Evolutionary conservation across 1,284 basidiomycete genomes (phyloP).

Genomic region (Moesziomyces sp.): DNA sequence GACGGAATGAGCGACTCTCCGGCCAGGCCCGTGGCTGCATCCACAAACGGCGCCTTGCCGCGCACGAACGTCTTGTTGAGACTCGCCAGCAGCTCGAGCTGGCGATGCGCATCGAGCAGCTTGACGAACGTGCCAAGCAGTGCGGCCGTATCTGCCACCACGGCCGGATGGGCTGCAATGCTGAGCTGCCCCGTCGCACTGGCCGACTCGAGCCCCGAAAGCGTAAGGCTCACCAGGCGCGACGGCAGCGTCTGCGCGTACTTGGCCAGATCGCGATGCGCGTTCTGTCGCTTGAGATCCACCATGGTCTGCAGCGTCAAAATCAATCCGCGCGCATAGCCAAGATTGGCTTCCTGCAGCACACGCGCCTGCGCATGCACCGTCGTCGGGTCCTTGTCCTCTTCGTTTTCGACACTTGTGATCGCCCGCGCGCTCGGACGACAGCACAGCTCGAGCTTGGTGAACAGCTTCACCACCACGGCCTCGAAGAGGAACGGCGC

Average conservation of each 20-base stretch:
- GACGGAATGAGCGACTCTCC: constrained; percentile 9
- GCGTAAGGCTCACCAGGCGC: constrained; percentile 44
- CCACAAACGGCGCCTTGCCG: constrained; percentile 8
- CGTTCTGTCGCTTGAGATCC: constrained; percentile 49
- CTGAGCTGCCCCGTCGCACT: constrained; percentile 1
- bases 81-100: constrained; percentile 40
- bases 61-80: constrained; percentile 40
- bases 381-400: constrained; percentile 76
- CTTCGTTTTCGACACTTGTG: constrained; percentile 73
- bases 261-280: constrained; percentile 48
- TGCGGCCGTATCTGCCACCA: constrained; percentile 52
- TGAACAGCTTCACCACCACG: constrained; percentile 80
- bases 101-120: constrained; percentile 33
- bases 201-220: constrained; percentile 16
- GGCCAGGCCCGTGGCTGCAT: neutral
- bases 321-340: constrained; percentile 62
- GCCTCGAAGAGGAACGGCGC: constrained; percentile 84
- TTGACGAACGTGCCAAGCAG: constrained; percentile 50
- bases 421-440: constrained; percentile 72
- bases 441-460: constrained; percentile 83
- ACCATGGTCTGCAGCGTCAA: constrained; percentile 59
- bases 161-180: constrained; percentile 39
- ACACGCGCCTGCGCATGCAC: constrained; percentile 68
- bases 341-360: constrained; percentile 48
- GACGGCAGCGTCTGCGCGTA: constrained; percentile 49